phyloP scores from a whole-genome alignment of 345 rosid genomes.

The Melaleuca quinquenervia region DNA sequence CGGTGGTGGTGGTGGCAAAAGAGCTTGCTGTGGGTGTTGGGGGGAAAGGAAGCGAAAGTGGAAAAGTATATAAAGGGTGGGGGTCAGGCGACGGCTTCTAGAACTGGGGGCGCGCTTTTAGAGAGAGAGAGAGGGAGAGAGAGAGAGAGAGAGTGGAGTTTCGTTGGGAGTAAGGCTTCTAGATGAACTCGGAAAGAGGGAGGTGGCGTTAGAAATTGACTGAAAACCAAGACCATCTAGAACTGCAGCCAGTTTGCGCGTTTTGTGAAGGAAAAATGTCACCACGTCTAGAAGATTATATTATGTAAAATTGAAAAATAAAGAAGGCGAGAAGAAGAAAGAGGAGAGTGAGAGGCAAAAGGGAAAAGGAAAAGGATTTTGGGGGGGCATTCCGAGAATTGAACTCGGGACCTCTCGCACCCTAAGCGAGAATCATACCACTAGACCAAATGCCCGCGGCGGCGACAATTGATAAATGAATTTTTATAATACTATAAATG shows the following conservation, averaged over 20 bases:
- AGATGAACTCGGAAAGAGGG: neutral
- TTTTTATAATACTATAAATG: too few relatives aligned
- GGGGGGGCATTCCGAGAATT: conserved; percentile 64
- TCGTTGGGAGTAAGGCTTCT: neutral
- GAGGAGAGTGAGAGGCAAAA: neutral
- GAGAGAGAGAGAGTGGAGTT: neutral
- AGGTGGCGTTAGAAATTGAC: neutral
- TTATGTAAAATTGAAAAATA: neutral
- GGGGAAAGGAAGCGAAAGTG: neutral
- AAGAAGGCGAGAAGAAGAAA: neutral
- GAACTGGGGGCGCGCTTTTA: neutral
- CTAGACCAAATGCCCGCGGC: conserved; percentile 75
- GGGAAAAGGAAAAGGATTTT: too few relatives aligned
- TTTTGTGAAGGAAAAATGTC: neutral
- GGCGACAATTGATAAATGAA: too few relatives aligned
- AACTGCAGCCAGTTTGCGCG: neutral
- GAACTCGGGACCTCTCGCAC: conserved; percentile 84
- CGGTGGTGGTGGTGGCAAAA: neutral
- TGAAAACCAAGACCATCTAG: neutral
- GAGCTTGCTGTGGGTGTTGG: neutral
- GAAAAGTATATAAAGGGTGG: neutral
- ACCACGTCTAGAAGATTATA: neutral
- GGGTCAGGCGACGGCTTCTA: neutral
- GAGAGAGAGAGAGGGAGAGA: neutral
- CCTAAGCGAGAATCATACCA: conserved; percentile 92